A percentile compares a stretch with the other conserved stretches of the same genome.
Conservation (phyloP, 2,329 filamentous ascomycete genomes). For the Sarocladium kiliense region DNA sequence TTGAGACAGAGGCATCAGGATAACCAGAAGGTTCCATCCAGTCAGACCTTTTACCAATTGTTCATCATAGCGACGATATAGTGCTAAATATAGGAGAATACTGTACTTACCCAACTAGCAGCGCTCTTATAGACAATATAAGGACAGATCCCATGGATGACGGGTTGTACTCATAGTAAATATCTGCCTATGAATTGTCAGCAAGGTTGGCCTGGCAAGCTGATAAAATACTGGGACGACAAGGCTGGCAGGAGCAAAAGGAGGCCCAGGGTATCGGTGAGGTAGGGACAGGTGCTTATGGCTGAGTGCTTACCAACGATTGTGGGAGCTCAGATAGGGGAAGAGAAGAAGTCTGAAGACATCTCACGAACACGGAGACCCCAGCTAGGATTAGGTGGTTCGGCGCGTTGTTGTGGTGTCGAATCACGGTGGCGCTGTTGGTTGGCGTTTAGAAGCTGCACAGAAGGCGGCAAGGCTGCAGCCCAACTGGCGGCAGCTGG, state of each 20-base stretch:
- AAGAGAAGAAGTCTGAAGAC: no score
- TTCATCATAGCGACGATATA: constrained; percentile 40
- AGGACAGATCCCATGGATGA: not conserved
- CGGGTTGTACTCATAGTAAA: no score
- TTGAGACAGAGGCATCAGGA: constrained; percentile 7
- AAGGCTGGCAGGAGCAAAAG: not conserved
- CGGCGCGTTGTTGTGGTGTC: not conserved
- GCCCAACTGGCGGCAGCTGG: no score
- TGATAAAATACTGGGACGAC: not conserved
- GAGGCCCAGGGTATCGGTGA: not conserved
- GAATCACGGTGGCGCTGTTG: not conserved
- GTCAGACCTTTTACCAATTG: constrained; percentile 63
- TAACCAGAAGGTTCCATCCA: constrained; percentile 43
- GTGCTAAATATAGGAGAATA: not conserved
- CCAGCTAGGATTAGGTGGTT: no score
- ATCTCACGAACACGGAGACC: no score
- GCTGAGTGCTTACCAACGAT: not conserved
- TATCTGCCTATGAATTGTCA: not conserved
- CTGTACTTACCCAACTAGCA: not conserved
- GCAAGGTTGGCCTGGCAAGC: not conserved
- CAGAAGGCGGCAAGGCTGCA: not conserved
- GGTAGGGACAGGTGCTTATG: not conserved
- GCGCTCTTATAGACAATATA: not conserved
- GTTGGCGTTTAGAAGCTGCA: not conserved
- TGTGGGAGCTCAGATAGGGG: no score